Conservation (phyloP, 257 asterid species). For the Mentha longifolia region DNA sequence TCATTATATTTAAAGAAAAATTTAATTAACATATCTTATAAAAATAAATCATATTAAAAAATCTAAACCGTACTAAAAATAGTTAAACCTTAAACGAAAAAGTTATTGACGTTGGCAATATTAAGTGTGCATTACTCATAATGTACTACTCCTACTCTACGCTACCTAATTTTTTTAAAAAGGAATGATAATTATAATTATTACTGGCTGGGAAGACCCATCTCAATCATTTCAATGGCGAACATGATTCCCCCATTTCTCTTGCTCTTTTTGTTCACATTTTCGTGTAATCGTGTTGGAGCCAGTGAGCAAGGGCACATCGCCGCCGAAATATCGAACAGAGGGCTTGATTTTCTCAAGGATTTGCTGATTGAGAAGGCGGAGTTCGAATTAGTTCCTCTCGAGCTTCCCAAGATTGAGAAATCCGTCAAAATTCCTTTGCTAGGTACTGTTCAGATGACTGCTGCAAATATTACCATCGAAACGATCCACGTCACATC, state of each 20-base stretch:
- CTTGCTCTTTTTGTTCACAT: conserved; percentile 33
- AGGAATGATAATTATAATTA: no score
- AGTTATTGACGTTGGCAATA: no score
- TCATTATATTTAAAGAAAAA: no score
- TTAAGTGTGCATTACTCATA: no score
- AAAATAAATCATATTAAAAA: no score
- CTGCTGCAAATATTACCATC: conserved; percentile 55
- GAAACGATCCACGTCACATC: conserved; percentile 56
- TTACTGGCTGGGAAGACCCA: no score
- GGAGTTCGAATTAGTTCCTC: conserved; percentile 68
- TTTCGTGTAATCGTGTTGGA: conserved; percentile 34
- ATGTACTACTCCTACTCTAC: no score
- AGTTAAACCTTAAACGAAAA: no score
- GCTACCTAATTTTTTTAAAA: no score
- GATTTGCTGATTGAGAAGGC: conserved; percentile 61
- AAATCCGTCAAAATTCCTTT: conserved; percentile 63
- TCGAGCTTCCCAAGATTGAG: conserved; percentile 67
- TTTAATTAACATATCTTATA: no score
- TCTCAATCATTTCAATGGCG: conserved; percentile 43
- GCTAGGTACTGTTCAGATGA: conserved; percentile 64
- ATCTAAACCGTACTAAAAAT: no score
- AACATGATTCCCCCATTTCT: conserved; percentile 27
- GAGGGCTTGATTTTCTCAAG: conserved; percentile 80
- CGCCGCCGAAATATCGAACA: conserved; percentile 60
- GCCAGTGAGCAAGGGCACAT: conserved; percentile 63